These are phyloP conservation scores for Pyrenochaeta sp. DNA, from an alignment of 2,329 filamentous ascomycete species.

Conservation along the genomic window DNA sequence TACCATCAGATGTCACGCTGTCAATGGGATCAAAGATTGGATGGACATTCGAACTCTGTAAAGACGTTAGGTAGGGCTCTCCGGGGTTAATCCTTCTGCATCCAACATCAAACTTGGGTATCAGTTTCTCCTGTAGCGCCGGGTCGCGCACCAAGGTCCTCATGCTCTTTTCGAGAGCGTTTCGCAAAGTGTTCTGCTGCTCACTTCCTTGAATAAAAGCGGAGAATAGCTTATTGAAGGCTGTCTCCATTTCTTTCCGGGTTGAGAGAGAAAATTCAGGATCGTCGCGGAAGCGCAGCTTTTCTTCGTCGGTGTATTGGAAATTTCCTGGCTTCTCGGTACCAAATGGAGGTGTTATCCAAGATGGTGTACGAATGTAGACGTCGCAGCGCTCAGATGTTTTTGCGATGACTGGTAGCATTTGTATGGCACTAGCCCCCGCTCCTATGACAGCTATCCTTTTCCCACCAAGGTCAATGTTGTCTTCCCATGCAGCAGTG, in stretches of 20 bases:
- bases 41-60: neutral
- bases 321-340: neutral
- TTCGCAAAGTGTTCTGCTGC: neutral
- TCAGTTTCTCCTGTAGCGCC: neutral
- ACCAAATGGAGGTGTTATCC: slow-evolving; percentile 3
- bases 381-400: neutral
- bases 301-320: neutral
- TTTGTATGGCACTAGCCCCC: slow-evolving; percentile 35
- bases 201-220: neutral
- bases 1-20: neutral
- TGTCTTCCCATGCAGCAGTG: slow-evolving; percentile 3
- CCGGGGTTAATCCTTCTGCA: neutral
- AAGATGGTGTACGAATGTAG: slow-evolving; percentile 4
- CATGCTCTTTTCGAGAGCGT: neutral
- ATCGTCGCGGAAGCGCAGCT: neutral
- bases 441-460: slow-evolving; percentile 42
- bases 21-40: neutral
- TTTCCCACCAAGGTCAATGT: slow-evolving; percentile 28
- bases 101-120: neutral
- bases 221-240: neutral
- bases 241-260: slow-evolving; percentile 1
- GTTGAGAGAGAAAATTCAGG: neutral
- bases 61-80: neutral
- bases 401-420: slow-evolving; percentile 2
- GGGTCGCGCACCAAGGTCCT: neutral